These are phyloP conservation scores for Plasmopara muralis DNA, from an alignment of 352 stramenopile species.

Conservation along the genomic window DNA sequence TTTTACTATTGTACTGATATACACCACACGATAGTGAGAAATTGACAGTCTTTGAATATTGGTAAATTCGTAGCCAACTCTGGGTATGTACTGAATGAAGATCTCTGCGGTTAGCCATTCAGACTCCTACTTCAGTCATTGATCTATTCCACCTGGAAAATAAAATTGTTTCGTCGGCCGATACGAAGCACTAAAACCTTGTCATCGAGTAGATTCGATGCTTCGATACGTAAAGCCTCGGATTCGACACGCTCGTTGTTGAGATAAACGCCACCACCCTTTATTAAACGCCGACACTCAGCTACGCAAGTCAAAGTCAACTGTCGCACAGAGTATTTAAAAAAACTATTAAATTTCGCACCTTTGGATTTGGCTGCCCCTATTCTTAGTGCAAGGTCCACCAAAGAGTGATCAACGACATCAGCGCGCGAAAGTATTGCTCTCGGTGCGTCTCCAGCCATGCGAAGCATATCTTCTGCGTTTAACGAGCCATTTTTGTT, in stretches of 20 bases:
- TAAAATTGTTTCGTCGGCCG: slow-evolving; percentile 77
- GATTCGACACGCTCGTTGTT: slow-evolving; percentile 83
- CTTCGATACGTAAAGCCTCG: slow-evolving; percentile 30
- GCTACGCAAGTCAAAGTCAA: slow-evolving; percentile 38
- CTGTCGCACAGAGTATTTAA: not conserved
- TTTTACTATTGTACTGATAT: slow-evolving; percentile 45
- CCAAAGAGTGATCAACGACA: slow-evolving; percentile 67
- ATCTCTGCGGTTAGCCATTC: too few relatives aligned
- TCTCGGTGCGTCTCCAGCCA: slow-evolving; percentile 62
- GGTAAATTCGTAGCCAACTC: too few relatives aligned
- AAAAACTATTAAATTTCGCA: slow-evolving; percentile 8
- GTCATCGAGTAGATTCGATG: slow-evolving; percentile 52
- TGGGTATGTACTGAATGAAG: too few relatives aligned
- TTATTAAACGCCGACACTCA: slow-evolving; percentile 93
- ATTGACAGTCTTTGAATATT: too few relatives aligned
- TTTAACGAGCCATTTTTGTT: slow-evolving; percentile 52
- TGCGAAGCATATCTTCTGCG: slow-evolving; percentile 55
- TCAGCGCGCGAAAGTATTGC: slow-evolving; percentile 34
- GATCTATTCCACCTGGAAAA: slow-evolving; percentile 47
- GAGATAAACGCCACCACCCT: slow-evolving; percentile 92
- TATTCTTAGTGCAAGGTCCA: slow-evolving; percentile 89
- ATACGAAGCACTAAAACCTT: slow-evolving; percentile 64
- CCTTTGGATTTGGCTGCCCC: slow-evolving; percentile 90
- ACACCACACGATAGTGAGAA: slow-evolving; percentile 28
- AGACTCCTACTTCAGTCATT: too few relatives aligned